A percentile compares a stretch with the other conserved stretches of the same genome.
phyloP scores from a whole-genome alignment of 805 yeast genomes.

The Ogataea paraovalis region DNA sequence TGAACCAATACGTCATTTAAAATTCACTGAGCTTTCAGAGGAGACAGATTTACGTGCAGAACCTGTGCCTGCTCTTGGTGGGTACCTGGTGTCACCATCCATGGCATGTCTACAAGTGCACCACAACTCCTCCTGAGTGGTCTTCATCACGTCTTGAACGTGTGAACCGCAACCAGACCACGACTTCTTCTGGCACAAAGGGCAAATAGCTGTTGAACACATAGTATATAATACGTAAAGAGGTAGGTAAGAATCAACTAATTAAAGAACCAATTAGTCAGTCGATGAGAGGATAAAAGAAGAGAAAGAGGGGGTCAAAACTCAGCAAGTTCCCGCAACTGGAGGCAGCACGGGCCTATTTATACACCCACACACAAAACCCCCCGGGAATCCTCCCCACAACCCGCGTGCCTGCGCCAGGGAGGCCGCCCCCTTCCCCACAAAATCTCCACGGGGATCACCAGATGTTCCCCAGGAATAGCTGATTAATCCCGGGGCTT shows the following conservation, averaged over 20 bases:
- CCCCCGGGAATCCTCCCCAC: too few relatives aligned
- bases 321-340: not conserved
- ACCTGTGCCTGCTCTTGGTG: slow-evolving; percentile 65
- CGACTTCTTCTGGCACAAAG: slow-evolving; percentile 44
- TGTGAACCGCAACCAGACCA: slow-evolving; percentile 68
- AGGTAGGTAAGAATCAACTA: too few relatives aligned
- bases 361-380: too few relatives aligned
- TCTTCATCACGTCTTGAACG: slow-evolving; percentile 49
- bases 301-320: not conserved
- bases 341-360: too few relatives aligned
- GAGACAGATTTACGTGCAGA: slow-evolving; percentile 37
- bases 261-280: not conserved
- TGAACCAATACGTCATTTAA: not conserved
- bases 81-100: slow-evolving; percentile 40
- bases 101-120: slow-evolving; percentile 51
- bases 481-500: too few relatives aligned
- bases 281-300: not conserved
- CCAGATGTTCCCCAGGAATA: too few relatives aligned
- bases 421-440: too few relatives aligned
- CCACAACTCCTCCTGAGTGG: slow-evolving; percentile 44
- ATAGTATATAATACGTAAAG: slow-evolving; percentile 10
- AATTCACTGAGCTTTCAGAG: slow-evolving; percentile 16
- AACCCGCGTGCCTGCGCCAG: too few relatives aligned
- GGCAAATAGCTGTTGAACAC: slow-evolving; percentile 36
- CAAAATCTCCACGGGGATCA: too few relatives aligned